phyloP scores from a whole-genome alignment of 1,139 yeast genomes.

The Nakaseomyces nivariensis region DNA sequence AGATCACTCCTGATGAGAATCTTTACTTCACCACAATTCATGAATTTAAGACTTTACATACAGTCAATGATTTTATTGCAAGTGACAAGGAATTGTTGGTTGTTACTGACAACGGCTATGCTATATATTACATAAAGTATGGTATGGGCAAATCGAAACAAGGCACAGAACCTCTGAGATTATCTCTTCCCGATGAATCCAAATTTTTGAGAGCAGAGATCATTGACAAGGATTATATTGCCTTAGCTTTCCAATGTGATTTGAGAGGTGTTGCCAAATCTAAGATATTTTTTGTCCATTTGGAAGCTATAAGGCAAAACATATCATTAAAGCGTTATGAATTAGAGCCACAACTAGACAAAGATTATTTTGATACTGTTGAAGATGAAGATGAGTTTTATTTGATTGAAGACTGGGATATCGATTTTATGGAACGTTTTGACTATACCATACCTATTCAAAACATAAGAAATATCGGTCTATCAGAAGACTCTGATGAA shows the following conservation, averaged over 20 bases:
- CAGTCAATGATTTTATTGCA: not conserved
- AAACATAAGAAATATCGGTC: not conserved
- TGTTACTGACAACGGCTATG: not conserved
- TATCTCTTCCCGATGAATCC: not conserved
- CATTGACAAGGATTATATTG: not conserved
- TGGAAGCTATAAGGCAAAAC: not conserved
- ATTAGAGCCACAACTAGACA: not conserved
- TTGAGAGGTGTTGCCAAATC: not conserved
- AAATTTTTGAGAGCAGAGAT: not conserved
- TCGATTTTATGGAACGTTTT: not conserved
- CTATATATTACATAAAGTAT: not conserved
- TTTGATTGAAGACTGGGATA: slow-evolving; percentile 1
- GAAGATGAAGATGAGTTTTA: not conserved
- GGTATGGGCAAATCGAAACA: not conserved
- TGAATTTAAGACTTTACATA: not conserved
- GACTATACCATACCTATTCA: not conserved
- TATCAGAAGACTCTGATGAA: not conserved
- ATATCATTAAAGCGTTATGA: not conserved
- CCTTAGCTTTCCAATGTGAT: not conserved
- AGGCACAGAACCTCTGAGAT: not conserved
- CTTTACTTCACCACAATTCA: not conserved
- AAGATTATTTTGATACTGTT: not conserved
- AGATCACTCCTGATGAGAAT: not conserved
- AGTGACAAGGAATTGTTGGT: not conserved
- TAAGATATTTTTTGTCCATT: not conserved